Conservation (phyloP, 352 stramenopile species). For the Globisporangium carolinianum region DNA sequence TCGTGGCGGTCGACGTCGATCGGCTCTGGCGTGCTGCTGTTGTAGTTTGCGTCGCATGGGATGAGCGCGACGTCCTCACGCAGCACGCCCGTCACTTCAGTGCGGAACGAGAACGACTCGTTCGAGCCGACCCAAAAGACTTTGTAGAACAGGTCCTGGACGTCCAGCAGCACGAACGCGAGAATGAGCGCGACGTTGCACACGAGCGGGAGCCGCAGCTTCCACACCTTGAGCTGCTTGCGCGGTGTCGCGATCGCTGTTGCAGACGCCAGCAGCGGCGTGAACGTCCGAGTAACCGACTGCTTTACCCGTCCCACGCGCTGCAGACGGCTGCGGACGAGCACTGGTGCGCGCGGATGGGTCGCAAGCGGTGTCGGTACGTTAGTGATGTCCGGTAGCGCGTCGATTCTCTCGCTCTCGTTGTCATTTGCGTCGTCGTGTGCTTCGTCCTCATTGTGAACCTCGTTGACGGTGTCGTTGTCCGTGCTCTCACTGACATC, state of each 20-base stretch:
- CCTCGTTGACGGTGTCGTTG: too few relatives aligned
- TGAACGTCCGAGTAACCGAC: conserved; percentile 1
- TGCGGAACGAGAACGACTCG: conserved; percentile 18
- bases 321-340: neutral
- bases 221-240: conserved; percentile 5
- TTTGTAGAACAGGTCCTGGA: conserved; percentile 24
- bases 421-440: too few relatives aligned
- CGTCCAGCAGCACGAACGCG: conserved; percentile 11
- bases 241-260: conserved; percentile 10
- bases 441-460: too few relatives aligned
- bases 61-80: conserved; percentile 4
- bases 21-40: neutral
- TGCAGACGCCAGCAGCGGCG: conserved; percentile 6
- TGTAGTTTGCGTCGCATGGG: neutral
- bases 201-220: conserved; percentile 7
- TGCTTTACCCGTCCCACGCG: neutral
- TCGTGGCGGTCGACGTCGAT: neutral
- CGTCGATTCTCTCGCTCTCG: too few relatives aligned
- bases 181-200: conserved; percentile 6
- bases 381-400: too few relatives aligned
- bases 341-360: neutral
- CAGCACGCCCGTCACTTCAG: conserved; percentile 10
- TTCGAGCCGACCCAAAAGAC: conserved; percentile 19
- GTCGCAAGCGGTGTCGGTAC: too few relatives aligned
- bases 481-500: too few relatives aligned